Conservation (phyloP, 306 rosid genomes). For the Cucurbita moschata region DNA sequence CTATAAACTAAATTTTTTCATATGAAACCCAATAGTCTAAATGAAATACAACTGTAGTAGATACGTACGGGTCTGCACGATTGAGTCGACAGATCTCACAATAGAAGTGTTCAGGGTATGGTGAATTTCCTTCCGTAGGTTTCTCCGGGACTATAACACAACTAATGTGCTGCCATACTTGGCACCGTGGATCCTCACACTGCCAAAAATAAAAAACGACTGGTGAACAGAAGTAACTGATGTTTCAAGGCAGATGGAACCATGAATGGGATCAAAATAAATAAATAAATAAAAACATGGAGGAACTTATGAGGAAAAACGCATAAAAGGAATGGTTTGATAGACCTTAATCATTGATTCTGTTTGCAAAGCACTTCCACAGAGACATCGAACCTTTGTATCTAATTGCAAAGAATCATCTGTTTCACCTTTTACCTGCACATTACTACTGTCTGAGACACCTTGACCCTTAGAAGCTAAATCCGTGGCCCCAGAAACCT, state of each 20-base stretch:
- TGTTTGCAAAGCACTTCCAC: constrained; percentile 68
- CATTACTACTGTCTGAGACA: constrained; percentile 63
- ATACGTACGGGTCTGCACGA: constrained; percentile 96
- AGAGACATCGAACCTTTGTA: constrained; percentile 72
- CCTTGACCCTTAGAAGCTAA: constrained; percentile 80
- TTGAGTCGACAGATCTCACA: constrained; percentile 85
- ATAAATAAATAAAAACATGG: neutral
- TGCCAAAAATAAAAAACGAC: constrained; percentile 25
- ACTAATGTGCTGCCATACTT: constrained; percentile 83
- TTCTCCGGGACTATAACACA: constrained; percentile 88
- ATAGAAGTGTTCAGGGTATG: constrained; percentile 61
- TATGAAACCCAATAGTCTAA: neutral
- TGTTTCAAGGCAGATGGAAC: neutral
- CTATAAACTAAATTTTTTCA: neutral
- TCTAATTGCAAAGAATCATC: constrained; percentile 59
- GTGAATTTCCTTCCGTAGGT: constrained; percentile 55
- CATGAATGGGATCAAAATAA: neutral
- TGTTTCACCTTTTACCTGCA: constrained; percentile 65
- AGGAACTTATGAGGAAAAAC: neutral
- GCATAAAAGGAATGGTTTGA: neutral
- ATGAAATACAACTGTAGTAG: neutral
- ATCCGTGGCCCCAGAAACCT: constrained; percentile 83
- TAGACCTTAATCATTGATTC: constrained; percentile 79
- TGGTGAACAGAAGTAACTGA: neutral
- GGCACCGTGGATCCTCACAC: constrained; percentile 84